Evolutionary conservation across 768 basidiomycete genomes (phyloP).

Genomic region (Pleurotus citrinopileatus): DNA sequence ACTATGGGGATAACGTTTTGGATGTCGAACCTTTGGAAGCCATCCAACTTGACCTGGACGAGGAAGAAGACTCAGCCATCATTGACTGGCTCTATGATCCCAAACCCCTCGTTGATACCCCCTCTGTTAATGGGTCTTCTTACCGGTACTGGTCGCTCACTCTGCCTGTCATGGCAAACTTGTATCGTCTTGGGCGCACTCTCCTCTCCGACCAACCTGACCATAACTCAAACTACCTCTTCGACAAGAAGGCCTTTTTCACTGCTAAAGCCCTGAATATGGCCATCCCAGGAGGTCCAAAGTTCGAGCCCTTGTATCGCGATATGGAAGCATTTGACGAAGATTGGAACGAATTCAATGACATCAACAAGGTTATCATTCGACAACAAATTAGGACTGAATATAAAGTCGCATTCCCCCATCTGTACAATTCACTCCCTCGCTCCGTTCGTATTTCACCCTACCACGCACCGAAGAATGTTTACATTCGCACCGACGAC

Average conservation of each 20-base stretch:
- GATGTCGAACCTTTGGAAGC: conserved; percentile 98
- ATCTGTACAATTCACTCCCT: conserved; percentile 96
- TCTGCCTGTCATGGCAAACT: conserved; percentile 93
- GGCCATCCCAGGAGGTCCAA: conserved; percentile 97
- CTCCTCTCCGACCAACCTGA: conserved; percentile 93
- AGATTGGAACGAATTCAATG: conserved; percentile 99
- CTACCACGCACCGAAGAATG: conserved; percentile 94
- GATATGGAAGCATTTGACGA: conserved; percentile 98
- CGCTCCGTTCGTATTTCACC: conserved; percentile 89
- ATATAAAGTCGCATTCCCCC: conserved; percentile 99
- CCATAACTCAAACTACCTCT: conserved; percentile 86
- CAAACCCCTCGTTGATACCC: conserved; percentile 87
- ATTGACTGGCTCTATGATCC: conserved; percentile 99
- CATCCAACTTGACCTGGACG: conserved; percentile 93
- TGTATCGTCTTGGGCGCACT: conserved; percentile 93
- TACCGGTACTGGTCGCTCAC: conserved; percentile 93
- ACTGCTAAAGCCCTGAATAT: conserved; percentile 96
- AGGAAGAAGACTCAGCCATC: conserved; percentile 88
- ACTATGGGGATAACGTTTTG: conserved; percentile 98
- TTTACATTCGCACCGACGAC: conserved; percentile 98
- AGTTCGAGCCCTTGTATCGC: conserved; percentile 95
- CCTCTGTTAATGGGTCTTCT: conserved; percentile 88
- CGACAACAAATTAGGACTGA: conserved; percentile 98
- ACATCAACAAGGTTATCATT: conserved; percentile 99
- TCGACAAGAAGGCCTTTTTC: conserved; percentile 98